Evolutionary conservation across 805 yeast genomes (phyloP).

Genomic region (Hanseniaspora clermontiae): DNA sequence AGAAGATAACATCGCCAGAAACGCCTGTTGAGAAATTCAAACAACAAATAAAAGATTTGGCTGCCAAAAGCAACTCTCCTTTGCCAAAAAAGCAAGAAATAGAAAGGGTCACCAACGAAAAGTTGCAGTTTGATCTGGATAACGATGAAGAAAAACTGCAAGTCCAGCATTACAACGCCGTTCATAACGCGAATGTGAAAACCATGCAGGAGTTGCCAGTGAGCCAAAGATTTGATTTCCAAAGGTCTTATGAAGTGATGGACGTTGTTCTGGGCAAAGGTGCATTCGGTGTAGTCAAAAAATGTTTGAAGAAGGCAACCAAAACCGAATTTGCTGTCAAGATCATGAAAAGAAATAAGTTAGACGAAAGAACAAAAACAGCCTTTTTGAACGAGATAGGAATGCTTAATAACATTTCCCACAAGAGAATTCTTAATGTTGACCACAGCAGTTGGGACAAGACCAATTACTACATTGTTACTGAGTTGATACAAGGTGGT

Average conservation of each 20-base stretch:
- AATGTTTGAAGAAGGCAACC: slow-evolving; percentile 72
- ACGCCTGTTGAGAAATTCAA: neutral
- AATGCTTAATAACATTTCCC: slow-evolving; percentile 63
- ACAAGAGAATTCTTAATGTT: slow-evolving; percentile 72
- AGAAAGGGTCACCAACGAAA: neutral
- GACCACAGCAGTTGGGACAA: slow-evolving; percentile 77
- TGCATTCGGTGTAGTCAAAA: slow-evolving; percentile 93
- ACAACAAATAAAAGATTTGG: neutral
- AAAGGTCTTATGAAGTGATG: slow-evolving; percentile 19
- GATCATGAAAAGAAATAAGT: slow-evolving; percentile 68
- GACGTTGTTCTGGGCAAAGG: slow-evolving; percentile 91
- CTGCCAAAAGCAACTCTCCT: neutral
- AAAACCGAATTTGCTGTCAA: slow-evolving; percentile 86
- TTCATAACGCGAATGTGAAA: neutral
- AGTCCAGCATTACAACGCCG: neutral
- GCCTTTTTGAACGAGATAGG: slow-evolving; percentile 81
- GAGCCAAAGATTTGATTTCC: slow-evolving; percentile 13
- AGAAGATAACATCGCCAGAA: neutral
- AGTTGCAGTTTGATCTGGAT: neutral
- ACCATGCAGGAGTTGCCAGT: slow-evolving; percentile 13
- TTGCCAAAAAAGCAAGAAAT: neutral
- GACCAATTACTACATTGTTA: slow-evolving; percentile 70
- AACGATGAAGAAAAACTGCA: neutral
- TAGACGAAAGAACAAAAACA: slow-evolving; percentile 28
- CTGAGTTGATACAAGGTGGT: slow-evolving; percentile 95